phyloP scores from a whole-genome alignment of 805 yeast species.

The Helenozyma rhizophorensis region DNA sequence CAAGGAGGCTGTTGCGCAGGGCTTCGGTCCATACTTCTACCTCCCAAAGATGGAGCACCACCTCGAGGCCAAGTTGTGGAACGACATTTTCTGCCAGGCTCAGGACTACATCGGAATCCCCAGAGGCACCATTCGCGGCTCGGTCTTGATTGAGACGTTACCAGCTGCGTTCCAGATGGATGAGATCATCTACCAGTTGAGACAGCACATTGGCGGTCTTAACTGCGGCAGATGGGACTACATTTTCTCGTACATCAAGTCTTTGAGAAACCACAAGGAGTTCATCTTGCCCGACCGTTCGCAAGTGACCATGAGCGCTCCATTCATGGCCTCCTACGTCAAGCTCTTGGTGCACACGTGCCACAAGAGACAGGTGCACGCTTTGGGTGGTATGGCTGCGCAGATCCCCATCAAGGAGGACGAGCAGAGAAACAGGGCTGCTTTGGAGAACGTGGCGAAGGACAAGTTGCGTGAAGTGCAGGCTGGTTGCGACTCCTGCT shows the following conservation, averaged over 20 bases:
- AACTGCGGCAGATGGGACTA: slow-evolving; percentile 92
- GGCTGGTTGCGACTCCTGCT: slow-evolving; percentile 83
- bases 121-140: slow-evolving; percentile 77
- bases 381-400: slow-evolving; percentile 92
- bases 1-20: slow-evolving; percentile 51
- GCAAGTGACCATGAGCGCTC: slow-evolving; percentile 74
- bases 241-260: slow-evolving; percentile 75
- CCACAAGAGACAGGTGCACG: slow-evolving; percentile 77
- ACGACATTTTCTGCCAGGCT: slow-evolving; percentile 70
- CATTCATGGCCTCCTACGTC: slow-evolving; percentile 78
- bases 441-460: slow-evolving; percentile 67
- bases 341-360: slow-evolving; percentile 67
- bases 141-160: slow-evolving; percentile 76
- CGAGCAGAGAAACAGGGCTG: slow-evolving; percentile 54
- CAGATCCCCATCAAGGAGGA: slow-evolving; percentile 78
- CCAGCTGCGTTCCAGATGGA: slow-evolving; percentile 88
- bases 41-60: slow-evolving; percentile 86
- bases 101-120: slow-evolving; percentile 67
- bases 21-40: slow-evolving; percentile 78
- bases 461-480: slow-evolving; percentile 74
- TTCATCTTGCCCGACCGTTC: slow-evolving; percentile 76
- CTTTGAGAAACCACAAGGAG: slow-evolving; percentile 62
- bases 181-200: slow-evolving; percentile 71
- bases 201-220: slow-evolving; percentile 74
- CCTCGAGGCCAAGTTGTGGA: slow-evolving; percentile 79